Conservation (phyloP, 2,329 filamentous ascomycete species). For the Exserohilum rostratum region DNA sequence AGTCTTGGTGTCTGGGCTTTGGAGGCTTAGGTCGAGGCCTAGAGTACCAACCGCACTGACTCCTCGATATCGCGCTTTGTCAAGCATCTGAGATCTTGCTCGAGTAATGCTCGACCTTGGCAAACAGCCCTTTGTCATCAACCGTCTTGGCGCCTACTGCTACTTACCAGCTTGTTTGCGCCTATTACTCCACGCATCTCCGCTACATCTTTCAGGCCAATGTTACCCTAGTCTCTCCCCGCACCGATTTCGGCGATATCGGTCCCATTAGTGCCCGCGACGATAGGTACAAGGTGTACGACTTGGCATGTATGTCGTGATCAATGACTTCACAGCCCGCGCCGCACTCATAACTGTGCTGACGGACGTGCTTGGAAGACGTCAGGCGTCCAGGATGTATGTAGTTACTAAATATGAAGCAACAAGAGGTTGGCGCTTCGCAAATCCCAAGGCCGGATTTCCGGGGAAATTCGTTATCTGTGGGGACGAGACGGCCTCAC, state of each 20-base stretch:
- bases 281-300: constrained; percentile 79
- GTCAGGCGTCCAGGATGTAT: constrained; percentile 76
- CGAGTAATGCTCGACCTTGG: too few relatives aligned
- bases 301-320: constrained; percentile 54
- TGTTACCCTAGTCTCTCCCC: constrained; percentile 78
- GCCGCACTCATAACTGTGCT: constrained; percentile 87
- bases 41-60: too few relatives aligned
- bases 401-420: constrained; percentile 76
- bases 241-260: constrained; percentile 76
- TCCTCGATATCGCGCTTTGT: too few relatives aligned
- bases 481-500: constrained; percentile 42
- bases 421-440: constrained; percentile 72
- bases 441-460: constrained; percentile 49
- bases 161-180: constrained; percentile 60
- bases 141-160: constrained; percentile 55
- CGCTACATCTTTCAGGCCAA: constrained; percentile 71
- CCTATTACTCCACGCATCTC: constrained; percentile 60
- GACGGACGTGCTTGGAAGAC: constrained; percentile 62
- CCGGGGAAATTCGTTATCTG: constrained; percentile 28
- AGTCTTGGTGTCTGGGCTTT: too few relatives aligned
- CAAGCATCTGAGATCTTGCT: too few relatives aligned
- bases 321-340: constrained; percentile 63
- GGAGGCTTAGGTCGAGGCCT: too few relatives aligned
- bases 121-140: constrained; percentile 27
- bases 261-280: constrained; percentile 67